phyloP scores from a whole-genome alignment of 441 rosid species.

The Gossypium gossypioides region DNA sequence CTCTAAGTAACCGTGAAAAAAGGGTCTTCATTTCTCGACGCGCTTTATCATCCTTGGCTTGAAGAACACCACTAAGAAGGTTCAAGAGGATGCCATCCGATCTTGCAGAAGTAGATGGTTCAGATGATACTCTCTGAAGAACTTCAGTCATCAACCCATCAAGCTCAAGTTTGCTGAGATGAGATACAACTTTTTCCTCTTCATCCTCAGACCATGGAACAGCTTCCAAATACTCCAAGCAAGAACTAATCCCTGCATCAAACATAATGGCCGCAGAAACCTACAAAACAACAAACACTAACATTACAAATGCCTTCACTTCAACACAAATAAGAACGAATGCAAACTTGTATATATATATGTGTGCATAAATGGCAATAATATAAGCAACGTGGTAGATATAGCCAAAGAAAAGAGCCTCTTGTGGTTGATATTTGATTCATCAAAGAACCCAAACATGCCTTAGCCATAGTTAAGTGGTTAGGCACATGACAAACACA shows the following conservation, averaged over 20 bases:
- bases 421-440: too few relatives aligned
- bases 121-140: slow-evolving; percentile 68
- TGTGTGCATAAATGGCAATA: background rate
- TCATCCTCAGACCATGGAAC: slow-evolving; percentile 87
- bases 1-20: slow-evolving; percentile 58
- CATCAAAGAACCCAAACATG: background rate
- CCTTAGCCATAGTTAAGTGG: background rate
- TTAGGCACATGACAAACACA: background rate
- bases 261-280: slow-evolving; percentile 71
- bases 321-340: background rate
- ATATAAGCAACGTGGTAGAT: too few relatives aligned
- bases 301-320: slow-evolving; percentile 1
- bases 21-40: slow-evolving; percentile 75
- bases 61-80: slow-evolving; percentile 56
- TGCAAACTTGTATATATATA: background rate
- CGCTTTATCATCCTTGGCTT: slow-evolving; percentile 81
- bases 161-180: slow-evolving; percentile 61
- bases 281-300: slow-evolving; percentile 23
- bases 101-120: slow-evolving; percentile 39
- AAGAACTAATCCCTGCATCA: slow-evolving; percentile 55
- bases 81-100: slow-evolving; percentile 60
- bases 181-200: slow-evolving; percentile 53
- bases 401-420: too few relatives aligned
- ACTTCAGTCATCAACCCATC: slow-evolving; percentile 36
- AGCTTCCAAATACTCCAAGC: slow-evolving; percentile 81